Evolutionary conservation across 495 filamentous ascomycete species (phyloP), one percentile per base, ranked within the genome.

Genomic region (Pseudomonodictys pantanalensis): DNA sequence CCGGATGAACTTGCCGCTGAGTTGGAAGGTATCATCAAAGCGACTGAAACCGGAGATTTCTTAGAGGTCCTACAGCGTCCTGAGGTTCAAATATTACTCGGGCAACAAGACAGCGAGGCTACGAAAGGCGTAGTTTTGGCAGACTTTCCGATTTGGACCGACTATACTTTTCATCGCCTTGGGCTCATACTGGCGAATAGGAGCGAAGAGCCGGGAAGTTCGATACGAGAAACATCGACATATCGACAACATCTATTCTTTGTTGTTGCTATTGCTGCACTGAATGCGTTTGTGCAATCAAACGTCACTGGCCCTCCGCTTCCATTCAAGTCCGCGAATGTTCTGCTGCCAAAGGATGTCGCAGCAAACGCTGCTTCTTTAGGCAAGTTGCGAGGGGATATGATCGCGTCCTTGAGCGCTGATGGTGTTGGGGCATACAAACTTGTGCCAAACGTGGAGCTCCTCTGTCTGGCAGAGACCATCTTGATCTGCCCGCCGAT

Each of bases 301-400:
- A 97, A 90, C 71, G 88, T 97, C 49, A 97, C 93, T 12, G 93
- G 93, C 0, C 95, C 92, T 22, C 83, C 85, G 0, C 74, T 90
- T n/a, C 68, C 75, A 0, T 88, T 84, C 68, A 70, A 68, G 39
- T 73, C 82, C 6, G 73, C 77, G 2, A 70, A 79, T 6, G 46
- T 73, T 0, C 75, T 91, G n/a, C 72, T 92, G 18, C 83, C 85
- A 6, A 58, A 66, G 20, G 47, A 70, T 8, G 44, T 71, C 0
- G 25, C 58, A 0, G 57, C 71, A 42, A 38, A 45, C 54, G 53
- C 52, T 39, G 65, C 60, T 5, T 69, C 29, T 22, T 20, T 44
- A 20, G 73, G 3, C 67, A 73, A 56, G 58, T 35, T 85, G 38
- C 74, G 79, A 48, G 71, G 67, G 28, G 70, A 74, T 33, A 84